Base-by-base conservation (phyloP, 2,329 filamentous ascomycete genomes). In the Pseudogymnoascus sp. region DNA sequence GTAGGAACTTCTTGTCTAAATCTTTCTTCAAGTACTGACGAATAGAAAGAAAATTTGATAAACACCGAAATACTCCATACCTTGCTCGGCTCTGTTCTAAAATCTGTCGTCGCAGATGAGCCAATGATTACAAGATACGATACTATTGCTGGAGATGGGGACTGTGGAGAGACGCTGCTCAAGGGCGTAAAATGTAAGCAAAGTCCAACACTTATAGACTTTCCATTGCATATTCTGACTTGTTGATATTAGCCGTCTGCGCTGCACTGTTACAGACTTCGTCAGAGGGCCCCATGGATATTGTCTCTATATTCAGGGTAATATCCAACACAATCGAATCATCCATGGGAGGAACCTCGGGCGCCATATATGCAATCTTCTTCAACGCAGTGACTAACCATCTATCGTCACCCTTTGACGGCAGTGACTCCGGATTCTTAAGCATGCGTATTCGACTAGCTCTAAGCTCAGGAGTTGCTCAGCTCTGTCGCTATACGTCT, bases 131-230 rank as follows among this genome's bases (percentile, higher is more conserved):
- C 73, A 0, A 67, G 72, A 50, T 73, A 70, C 71, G 72, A 74
- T 40, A 73, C 70, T 67, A 69, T 73, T 10, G 73, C 74, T 72
- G 72, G 73, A n/a, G 73, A 75, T 31, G 72, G 73, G 1, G 70
- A 72, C 31, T 72, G 70, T 11, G 69, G 70, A 8, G 72, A 75
- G 60, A 72, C 71, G 12, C 10, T 62, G 11, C 25, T 37, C 18
- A 44, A 44, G 10, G 40, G 40, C 3, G 16, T 44, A 44, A 21
- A 44, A 12, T 44, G 40, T 44, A 21, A 44, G 40, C 3, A 44
- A 44, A 21, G 5, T 12, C 10, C n/a, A n/a, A 34, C 23, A 60
- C n/a, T 31, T 38, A 16, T 10, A 59, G 11, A 37, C 37, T 18
- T 31, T 21, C 18, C 2, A 8, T 60, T 60, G 18, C 34, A 38